Base-by-base conservation (phyloP, 2,329 filamentous ascomycete species). In the Diaporthe capsici region DNA sequence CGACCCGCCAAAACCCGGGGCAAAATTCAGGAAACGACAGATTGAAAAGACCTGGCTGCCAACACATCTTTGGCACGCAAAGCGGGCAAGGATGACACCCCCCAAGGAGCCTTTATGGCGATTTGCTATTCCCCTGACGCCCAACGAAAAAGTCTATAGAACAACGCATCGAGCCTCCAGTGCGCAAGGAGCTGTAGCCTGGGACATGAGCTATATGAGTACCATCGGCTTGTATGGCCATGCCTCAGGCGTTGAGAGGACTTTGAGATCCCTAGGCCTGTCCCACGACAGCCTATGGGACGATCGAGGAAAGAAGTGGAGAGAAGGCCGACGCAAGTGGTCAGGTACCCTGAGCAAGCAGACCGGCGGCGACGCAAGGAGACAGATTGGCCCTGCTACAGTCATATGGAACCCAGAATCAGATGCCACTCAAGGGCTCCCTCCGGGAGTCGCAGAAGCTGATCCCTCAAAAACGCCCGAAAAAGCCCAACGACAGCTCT, bases 121-220 rank as follows among this genome's bases (percentile, higher is more conserved):
- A 55, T 98, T 98, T 83, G 92, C 95, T 0, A 87, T 98, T 34
- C 95, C 96, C 0, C 83, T 98, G 78, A 95, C 94, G 6, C 95
- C 96, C 0, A 97, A 94, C 39, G 93, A 95, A 81, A 99, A 99
- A 86, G 92, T 93, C 71, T 98, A 98, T 82, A 89, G 97, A 70
- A 92, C 95, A 61, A 97, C 95, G 0, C 95, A 98, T 86, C 92
- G 96, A 78, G 93, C 95, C 31, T 91, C 92, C 71, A 92, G 92
- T 39, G 89, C 93, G 71, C 91, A 93, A 78, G 96, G 97, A 7
- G 93, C 93, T 31, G 88, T 98, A 58, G 92, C 92, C 1, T 98
- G 96, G 95, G 97, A 99, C 84, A 94, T 92, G 87, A 98, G 96
- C 82, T 99, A 98, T 82, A 94, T 97, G 87, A 94, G 94, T 79